These are phyloP conservation scores for Calonectria crousiana DNA, from an alignment of 2,329 filamentous ascomycete genomes.

Conservation along the genomic window DNA sequence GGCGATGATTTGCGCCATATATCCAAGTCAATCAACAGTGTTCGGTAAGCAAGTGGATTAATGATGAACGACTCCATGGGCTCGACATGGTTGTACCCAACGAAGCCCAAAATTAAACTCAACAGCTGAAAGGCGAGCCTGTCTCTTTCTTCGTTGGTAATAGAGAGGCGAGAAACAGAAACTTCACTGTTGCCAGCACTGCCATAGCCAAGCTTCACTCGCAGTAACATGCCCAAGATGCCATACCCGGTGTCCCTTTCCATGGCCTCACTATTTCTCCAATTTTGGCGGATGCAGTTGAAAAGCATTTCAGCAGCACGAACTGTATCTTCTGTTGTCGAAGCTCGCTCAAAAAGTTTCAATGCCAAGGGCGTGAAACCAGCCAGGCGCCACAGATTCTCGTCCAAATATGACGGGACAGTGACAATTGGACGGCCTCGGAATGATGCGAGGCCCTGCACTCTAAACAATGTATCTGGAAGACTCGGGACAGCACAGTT, in stretches of 20 bases:
- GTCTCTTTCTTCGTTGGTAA: slow-evolving; percentile 67
- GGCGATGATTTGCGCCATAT: slow-evolving; percentile 87
- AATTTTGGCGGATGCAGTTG: slow-evolving; percentile 87
- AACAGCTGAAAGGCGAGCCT: slow-evolving; percentile 74
- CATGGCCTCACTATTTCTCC: slow-evolving; percentile 99
- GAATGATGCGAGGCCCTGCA: slow-evolving; percentile 84
- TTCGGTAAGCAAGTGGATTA: slow-evolving; percentile 93
- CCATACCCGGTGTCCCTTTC: slow-evolving; percentile 95
- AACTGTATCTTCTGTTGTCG: slow-evolving; percentile 76
- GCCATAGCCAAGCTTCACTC: slow-evolving; percentile 80
- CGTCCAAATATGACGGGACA: slow-evolving; percentile 86
- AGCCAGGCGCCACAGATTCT: slow-evolving; percentile 92
- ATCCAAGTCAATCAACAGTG: slow-evolving; percentile 91
- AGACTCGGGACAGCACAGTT: slow-evolving; percentile 90
- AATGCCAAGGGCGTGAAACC: slow-evolving; percentile 89
- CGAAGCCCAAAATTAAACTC: slow-evolving; percentile 83
- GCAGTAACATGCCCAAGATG: slow-evolving; percentile 84
- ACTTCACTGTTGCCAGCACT: slow-evolving; percentile 46
- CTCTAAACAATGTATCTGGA: slow-evolving; percentile 86
- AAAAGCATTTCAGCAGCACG: slow-evolving; percentile 87
- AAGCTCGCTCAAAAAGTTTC: slow-evolving; percentile 84
- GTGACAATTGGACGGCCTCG: slow-evolving; percentile 86
- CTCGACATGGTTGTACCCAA: slow-evolving; percentile 85
- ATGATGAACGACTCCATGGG: slow-evolving; percentile 93
- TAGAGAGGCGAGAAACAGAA: slow-evolving; percentile 53